phyloP scores from a whole-genome alignment of 2,329 filamentous ascomycete species.

The Ceratocystis papillata region DNA sequence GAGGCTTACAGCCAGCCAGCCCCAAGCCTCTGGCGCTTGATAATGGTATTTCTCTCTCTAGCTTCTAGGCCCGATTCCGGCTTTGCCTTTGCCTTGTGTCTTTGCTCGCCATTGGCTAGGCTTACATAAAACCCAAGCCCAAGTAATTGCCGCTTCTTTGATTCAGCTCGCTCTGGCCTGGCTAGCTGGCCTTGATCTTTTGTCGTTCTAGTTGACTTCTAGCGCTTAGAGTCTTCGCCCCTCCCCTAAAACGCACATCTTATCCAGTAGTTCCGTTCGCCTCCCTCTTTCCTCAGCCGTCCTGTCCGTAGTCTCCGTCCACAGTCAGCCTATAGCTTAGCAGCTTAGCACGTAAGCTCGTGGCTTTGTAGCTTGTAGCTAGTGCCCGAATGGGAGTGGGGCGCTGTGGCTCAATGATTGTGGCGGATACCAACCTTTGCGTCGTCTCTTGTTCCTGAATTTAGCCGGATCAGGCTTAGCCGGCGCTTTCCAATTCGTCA shows the following conservation, averaged over 20 bases:
- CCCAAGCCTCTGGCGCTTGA: background rate
- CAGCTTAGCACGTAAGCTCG: background rate
- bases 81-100: background rate
- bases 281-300: background rate
- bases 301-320: slow-evolving; percentile 1
- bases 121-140: background rate
- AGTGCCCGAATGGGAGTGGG: too few species aligned
- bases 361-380: background rate
- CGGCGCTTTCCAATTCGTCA: background rate
- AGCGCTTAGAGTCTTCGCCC: background rate
- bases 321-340: background rate
- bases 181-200: background rate
- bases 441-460: background rate
- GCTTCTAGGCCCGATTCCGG: background rate
- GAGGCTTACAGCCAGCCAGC: background rate
- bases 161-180: background rate
- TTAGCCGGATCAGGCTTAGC: slow-evolving; percentile 9
- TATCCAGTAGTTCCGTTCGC: background rate
- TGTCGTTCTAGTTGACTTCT: background rate
- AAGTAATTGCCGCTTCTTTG: too few species aligned
- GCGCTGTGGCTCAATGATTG: background rate
- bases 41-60: background rate
- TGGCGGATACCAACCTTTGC: background rate
- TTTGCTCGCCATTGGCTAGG: background rate
- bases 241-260: background rate